Evolutionary conservation across 192 early-diverging fungal genomes (phyloP), one percentile per base, ranked within the genome.

Genomic region (Glomus cerebriforme): DNA sequence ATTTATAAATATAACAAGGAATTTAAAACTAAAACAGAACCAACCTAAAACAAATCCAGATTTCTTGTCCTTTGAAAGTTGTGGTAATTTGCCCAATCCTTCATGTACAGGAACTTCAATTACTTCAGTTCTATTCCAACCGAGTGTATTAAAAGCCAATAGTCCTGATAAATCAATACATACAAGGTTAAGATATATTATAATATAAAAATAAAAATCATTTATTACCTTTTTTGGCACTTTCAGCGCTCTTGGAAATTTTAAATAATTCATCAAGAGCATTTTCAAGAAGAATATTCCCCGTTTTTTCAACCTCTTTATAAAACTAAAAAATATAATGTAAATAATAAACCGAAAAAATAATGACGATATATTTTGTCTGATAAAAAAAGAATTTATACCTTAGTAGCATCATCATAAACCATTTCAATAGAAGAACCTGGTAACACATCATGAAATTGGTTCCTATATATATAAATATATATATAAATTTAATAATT

Each of bases 371-470:
- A 67, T 67, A 17, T 17, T 12, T 54, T 54, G 19, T 31, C 8
- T 26, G 4, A 34, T 27, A 19, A n/a, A 27, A n/a, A 67, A 39
- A 59, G 39, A 59, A 5, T 47, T 58, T 35, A 22, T 85, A 93
- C 88, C 73, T 82, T 81, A 35, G 87, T 85, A 17, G 93, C 95
- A 83, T 99, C 98, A 24, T 90, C 83, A 82, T 97, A 98, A 29
- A 97, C 98, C 82, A 95, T 83, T 43, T 91, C 94, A 79, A 99
- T 99, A 19, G 91, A 87, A 4, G 94, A 93, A 0, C 98, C 98
- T 0, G 98, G 96, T 59, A 99, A 86, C 4, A 98, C 94, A 84
- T 99, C 97, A 79, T 99, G 98, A 82, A 99, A 99, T 89, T 99
- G 98, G 80, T 94, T 96, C 35, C 85, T 85, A 67, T 47, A 71